phyloP scores from a whole-genome alignment of 2,329 filamentous ascomycete genomes.

The Microdochium paspali region DNA sequence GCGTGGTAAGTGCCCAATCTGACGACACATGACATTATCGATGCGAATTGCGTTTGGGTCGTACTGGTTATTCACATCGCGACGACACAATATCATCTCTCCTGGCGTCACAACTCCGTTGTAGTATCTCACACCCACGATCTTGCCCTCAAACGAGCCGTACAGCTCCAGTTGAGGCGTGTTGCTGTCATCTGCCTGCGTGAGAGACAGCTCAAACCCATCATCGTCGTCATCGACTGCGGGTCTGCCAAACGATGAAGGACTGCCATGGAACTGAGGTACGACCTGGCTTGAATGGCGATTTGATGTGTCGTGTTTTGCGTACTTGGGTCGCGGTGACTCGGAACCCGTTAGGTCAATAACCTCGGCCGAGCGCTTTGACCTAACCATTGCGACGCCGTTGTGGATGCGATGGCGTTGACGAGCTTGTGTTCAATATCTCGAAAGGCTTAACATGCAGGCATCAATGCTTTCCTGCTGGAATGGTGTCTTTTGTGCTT shows the following conservation, averaged over 20 bases:
- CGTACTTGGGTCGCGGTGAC: slow-evolving; percentile 6
- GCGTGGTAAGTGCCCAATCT: slow-evolving; percentile 72
- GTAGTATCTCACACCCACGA: slow-evolving; percentile 52
- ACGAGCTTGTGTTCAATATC: too few relatives aligned
- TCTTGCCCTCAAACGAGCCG: slow-evolving; percentile 39
- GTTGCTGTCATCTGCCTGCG: slow-evolving; percentile 29
- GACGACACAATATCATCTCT: slow-evolving; percentile 46
- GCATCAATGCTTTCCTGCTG: too few relatives aligned
- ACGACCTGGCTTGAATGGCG: slow-evolving; percentile 5
- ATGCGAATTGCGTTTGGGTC: slow-evolving; percentile 71
- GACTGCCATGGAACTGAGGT: slow-evolving; percentile 1
- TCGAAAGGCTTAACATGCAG: too few relatives aligned
- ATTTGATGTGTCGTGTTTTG: slow-evolving; percentile 5
- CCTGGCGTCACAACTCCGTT: slow-evolving; percentile 45
- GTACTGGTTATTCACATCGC: slow-evolving; percentile 56
- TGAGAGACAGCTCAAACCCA: slow-evolving; percentile 32
- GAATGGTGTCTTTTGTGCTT: too few relatives aligned
- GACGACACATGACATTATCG: slow-evolving; percentile 62
- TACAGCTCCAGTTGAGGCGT: slow-evolving; percentile 32
- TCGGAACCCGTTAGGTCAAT: slow-evolving; percentile 3
- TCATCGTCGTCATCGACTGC: slow-evolving; percentile 22
- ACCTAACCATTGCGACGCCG: slow-evolving; percentile 4
- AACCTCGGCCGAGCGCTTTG: slow-evolving; percentile 9
- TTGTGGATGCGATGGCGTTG: background rate
- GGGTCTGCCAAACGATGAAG: slow-evolving; percentile 3